These are phyloP conservation scores for Alternaria infectoria DNA, from an alignment of 2,329 filamentous ascomycete genomes.

Conservation along the genomic window DNA sequence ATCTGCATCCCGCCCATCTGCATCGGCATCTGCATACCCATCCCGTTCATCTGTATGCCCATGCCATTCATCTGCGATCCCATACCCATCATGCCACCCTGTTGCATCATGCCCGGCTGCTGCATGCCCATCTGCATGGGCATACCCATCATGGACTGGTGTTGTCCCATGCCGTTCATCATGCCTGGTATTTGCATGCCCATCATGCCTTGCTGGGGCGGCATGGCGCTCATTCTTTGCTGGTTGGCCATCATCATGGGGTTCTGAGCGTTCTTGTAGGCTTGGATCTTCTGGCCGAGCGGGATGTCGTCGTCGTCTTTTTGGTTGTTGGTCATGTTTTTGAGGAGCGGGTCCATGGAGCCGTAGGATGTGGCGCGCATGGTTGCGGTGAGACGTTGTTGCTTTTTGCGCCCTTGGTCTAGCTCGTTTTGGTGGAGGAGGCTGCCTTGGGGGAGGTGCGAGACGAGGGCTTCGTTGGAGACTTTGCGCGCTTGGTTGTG, in stretches of 20 bases:
- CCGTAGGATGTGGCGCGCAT: conserved; percentile 40
- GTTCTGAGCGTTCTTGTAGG: conserved; percentile 44
- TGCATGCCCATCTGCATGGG: conserved; percentile 6
- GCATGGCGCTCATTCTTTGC: conserved; percentile 19
- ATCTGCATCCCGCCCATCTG: neutral
- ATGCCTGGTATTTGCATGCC: conserved; percentile 28
- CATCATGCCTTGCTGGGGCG: conserved; percentile 21
- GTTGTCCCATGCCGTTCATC: conserved; percentile 17
- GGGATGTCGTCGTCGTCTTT: conserved; percentile 38
- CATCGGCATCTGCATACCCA: conserved; percentile 14
- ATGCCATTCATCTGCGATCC: conserved; percentile 1
- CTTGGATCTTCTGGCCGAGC: conserved; percentile 43
- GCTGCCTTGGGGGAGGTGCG: conserved; percentile 47
- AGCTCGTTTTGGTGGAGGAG: conserved; percentile 50
- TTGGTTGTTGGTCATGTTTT: conserved; percentile 28
- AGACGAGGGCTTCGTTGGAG: conserved; percentile 42
- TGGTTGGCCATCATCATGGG: conserved; percentile 22
- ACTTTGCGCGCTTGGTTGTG: conserved; percentile 45
- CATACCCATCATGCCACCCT: conserved; percentile 4
- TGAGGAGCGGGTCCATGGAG: conserved; percentile 36
- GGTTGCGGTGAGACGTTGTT: conserved; percentile 43
- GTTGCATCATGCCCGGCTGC: conserved; percentile 7
- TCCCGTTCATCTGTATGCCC: conserved; percentile 9
- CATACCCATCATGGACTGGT: conserved; percentile 12
- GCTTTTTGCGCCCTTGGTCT: conserved; percentile 46